Evolutionary conservation across 148 eudicot species (phyloP), one percentile per base, ranked within the genome.

Genomic region (Amaranthus hypochondriacus): DNA sequence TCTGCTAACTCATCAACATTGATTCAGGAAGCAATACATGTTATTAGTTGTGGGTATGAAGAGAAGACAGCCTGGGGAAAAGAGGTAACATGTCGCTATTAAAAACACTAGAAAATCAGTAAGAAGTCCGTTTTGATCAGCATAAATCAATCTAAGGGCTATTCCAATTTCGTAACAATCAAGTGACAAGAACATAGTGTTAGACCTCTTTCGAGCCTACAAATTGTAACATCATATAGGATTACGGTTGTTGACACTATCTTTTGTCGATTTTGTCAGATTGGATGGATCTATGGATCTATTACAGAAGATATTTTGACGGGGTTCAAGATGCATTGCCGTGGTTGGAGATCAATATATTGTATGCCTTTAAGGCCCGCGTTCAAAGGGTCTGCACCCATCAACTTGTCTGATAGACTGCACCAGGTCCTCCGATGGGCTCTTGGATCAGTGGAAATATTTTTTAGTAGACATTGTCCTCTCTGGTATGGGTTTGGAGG

Each of bases 41-140:
- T 96, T 71, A 96, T 96, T 77, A 83, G 97, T 78, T 96, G 97
- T 59, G 96, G 99, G 55, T 96, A 96, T 56, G 99, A 96, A 81
- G 99, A 92, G 77, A 96, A 92, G 86, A 96, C 99, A 57, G 92
- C 99, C 13, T 96, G 99, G 99, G 99, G 97, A 9, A 96, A 96
- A 83, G 97, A 96, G 96, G 97, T 96, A 48, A 54, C 44, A 8
- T 18, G 62, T 44, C 10, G 48, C n/a, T 50, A 2, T 28, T 28
- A 28, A 28, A 28, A 28, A 28, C 39, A 28, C 39, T 28, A 28
- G 1, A 0, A 0, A 28, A 28, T 28, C 39, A 28, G 39, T 2
- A 28, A 28, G 39, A 28, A 28, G 39, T 28, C 39, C 39, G 39
- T 28, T 28, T 28, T 28, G 39, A 28, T 28, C 1, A 28, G 39